Conservation (phyloP, 1,139 yeast genomes). For the Kodamaea arcana region DNA sequence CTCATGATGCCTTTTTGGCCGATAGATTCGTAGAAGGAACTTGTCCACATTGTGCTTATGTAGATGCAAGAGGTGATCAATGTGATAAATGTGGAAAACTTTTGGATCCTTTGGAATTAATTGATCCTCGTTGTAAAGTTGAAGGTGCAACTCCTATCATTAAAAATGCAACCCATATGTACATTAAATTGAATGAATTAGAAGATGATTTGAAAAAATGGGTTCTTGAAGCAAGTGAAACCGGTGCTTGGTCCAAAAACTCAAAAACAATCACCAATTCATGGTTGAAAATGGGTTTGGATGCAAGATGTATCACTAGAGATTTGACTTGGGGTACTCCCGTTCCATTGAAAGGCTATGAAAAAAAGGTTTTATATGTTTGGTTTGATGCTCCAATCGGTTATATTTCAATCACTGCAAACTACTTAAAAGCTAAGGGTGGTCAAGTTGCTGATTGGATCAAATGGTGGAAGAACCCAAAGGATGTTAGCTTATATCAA, state of each 20-base stretch:
- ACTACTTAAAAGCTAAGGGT: constrained; percentile 56
- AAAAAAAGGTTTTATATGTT: constrained; percentile 88
- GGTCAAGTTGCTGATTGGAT: constrained; percentile 54
- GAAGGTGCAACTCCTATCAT: constrained; percentile 80
- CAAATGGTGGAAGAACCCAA: constrained; percentile 89
- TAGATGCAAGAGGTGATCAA: constrained; percentile 98
- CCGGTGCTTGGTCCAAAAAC: constrained; percentile 90
- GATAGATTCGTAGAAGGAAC: constrained; percentile 97
- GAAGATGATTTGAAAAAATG: constrained; percentile 72
- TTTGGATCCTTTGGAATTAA: constrained; percentile 87
- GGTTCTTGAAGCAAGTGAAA: constrained; percentile 61
- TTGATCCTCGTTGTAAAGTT: constrained; percentile 91
- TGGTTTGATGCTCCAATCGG: constrained; percentile 99
- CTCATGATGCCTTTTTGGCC: constrained; percentile 86
- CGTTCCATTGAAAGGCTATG: constrained; percentile 79
- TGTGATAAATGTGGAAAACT: constrained; percentile 94
- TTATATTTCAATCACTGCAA: constrained; percentile 92
- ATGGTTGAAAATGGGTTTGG: constrained; percentile 92
- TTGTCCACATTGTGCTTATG: constrained; percentile 92
- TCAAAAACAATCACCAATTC: constrained; percentile 82
- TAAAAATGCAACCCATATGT: constrained; percentile 80
- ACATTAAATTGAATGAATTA: constrained; percentile 75
- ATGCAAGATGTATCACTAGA: constrained; percentile 94
- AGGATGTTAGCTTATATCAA: constrained; percentile 79
- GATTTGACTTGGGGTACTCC: constrained; percentile 99